phyloP scores from a whole-genome alignment of 805 yeast genomes.

The Candida michaelii region DNA sequence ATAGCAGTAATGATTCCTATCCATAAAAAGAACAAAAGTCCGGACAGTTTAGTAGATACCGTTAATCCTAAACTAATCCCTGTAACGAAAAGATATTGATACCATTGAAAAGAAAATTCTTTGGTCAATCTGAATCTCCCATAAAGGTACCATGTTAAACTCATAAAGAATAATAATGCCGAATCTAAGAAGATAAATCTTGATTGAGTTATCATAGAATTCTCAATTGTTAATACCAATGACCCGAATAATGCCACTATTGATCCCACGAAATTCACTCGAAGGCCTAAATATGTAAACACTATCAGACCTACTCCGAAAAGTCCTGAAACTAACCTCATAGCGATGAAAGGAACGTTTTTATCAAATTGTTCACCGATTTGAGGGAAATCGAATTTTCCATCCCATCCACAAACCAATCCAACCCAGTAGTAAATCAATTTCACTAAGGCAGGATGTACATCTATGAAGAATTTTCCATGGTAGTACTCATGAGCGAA shows the following conservation, averaged over 20 bases:
- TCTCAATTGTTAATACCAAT: constrained; percentile 57
- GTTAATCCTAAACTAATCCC: constrained; percentile 56
- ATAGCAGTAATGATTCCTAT: constrained; percentile 45
- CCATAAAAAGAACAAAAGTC: constrained; percentile 68
- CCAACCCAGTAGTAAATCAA: constrained; percentile 58
- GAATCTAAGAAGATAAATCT: constrained; percentile 47
- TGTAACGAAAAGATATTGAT: constrained; percentile 44
- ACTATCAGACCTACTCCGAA: constrained; percentile 55
- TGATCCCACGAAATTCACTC: constrained; percentile 55
- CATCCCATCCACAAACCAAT: constrained; percentile 53
- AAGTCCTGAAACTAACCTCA: constrained; percentile 58
- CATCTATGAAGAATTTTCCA: constrained; percentile 66
- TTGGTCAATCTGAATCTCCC: constrained; percentile 46
- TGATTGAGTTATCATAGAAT: constrained; percentile 61
- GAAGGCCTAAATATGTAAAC: constrained; percentile 53
- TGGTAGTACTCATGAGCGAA: constrained; percentile 46
- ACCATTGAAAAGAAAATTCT: constrained; percentile 55
- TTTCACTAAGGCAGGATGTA: constrained; percentile 71
- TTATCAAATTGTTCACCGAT: constrained; percentile 42
- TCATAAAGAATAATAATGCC: constrained; percentile 40
- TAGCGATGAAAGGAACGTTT: constrained; percentile 47
- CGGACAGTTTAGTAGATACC: constrained; percentile 68
- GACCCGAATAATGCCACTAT: constrained; percentile 51
- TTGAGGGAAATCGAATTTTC: constrained; percentile 29
- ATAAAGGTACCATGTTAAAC: constrained; percentile 52